Conservation (phyloP, 2,329 filamentous ascomycete species). For the Thyridium curvatum region DNA sequence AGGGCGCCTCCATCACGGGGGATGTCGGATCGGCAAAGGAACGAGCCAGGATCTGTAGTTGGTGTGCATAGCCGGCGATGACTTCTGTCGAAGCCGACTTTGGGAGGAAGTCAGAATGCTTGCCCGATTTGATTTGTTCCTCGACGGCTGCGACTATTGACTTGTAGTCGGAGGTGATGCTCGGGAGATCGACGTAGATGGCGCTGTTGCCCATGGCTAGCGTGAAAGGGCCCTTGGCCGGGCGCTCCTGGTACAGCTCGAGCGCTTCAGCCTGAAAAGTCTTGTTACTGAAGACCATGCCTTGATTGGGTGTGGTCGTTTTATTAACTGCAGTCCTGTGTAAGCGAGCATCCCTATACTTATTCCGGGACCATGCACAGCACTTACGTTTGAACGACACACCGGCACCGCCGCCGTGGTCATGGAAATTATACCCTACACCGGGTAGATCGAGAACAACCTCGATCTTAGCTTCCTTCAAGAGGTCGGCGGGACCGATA, state of each 20-base stretch:
- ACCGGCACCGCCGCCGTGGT: conserved; percentile 24
- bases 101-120: neutral
- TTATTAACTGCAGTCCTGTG: conserved; percentile 8
- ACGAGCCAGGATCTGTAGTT: conserved; percentile 34
- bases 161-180: conserved; percentile 14
- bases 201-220: conserved; percentile 22
- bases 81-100: neutral
- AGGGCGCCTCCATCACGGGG: too few relatives aligned
- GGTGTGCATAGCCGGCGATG: conserved; percentile 24
- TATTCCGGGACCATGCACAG: too few relatives aligned
- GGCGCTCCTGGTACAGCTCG: conserved; percentile 20
- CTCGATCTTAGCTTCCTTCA: conserved; percentile 36
- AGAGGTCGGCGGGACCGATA: conserved; percentile 26
- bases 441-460: conserved; percentile 51
- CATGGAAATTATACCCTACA: conserved; percentile 45
- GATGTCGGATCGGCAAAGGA: conserved; percentile 24
- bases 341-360: conserved; percentile 12
- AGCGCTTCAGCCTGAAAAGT: conserved; percentile 24
- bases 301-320: conserved; percentile 6
- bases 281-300: conserved; percentile 14
- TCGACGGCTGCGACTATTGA: conserved; percentile 15
- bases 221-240: conserved; percentile 27
- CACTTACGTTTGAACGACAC: conserved; percentile 15
- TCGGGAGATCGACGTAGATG: conserved; percentile 19
- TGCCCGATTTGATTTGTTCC: conserved; percentile 10